Percentiles rank a stretch among this genome's conserved stretches.
These are phyloP conservation scores for Udeniomyces megalosporus DNA, from an alignment of 768 basidiomycete species.

Conservation along the genomic window DNA sequence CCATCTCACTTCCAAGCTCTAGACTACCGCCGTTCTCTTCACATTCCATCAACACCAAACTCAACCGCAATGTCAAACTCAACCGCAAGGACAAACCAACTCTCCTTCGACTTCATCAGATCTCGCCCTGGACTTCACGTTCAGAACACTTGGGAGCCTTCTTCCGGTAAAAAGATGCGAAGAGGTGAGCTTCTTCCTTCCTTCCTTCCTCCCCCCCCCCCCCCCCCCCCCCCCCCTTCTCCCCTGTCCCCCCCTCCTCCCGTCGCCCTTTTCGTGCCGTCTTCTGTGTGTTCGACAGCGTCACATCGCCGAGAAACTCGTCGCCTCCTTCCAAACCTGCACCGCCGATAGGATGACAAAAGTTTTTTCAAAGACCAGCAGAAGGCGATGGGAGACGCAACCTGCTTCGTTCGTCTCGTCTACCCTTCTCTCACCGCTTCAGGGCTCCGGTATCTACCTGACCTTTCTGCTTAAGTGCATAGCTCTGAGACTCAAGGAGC, in stretches of 20 bases:
- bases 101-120: no score
- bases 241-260: no score
- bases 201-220: constrained; percentile 1
- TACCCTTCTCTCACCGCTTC: constrained; percentile 31
- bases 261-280: constrained; percentile 21
- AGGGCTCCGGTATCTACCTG: no score
- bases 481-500: no score
- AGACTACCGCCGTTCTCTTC: no score
- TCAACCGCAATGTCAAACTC: no score
- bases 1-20: no score
- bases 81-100: no score
- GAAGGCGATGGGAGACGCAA: constrained; percentile 33
- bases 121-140: not conserved
- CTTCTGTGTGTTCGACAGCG: no score
- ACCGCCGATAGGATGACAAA: not conserved
- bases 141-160: constrained; percentile 16
- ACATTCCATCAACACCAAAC: no score
- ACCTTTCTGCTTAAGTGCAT: no score
- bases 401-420: constrained; percentile 99
- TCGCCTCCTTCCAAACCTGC: no score
- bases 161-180: constrained; percentile 2
- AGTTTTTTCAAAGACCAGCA: not conserved
- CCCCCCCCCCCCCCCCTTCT: not conserved
- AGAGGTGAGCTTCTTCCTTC: not conserved
- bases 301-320: not conserved